A percentile compares a stretch with the other conserved stretches of the same genome.
phyloP scores from a whole-genome alignment of 2,329 filamentous ascomycete genomes.

The Paraphaeosphaeria minitans region DNA sequence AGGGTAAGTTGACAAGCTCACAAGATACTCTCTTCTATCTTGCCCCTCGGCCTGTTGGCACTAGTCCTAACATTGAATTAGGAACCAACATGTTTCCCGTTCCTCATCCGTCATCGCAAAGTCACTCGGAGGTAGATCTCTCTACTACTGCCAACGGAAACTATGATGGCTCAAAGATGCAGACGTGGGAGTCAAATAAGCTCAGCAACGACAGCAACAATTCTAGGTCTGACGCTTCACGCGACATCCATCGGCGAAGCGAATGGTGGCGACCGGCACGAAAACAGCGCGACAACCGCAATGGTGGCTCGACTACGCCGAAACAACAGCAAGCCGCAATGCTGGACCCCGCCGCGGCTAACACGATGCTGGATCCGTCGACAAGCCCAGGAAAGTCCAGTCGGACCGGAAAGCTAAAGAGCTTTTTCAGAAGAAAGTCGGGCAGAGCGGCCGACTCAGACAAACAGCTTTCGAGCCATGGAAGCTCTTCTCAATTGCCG shows the following conservation, averaged over 20 bases:
- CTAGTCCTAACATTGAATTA: constrained; percentile 25
- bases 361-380: constrained; percentile 26
- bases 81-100: constrained; percentile 38
- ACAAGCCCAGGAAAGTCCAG: constrained; percentile 35
- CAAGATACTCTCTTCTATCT: constrained; percentile 16
- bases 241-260: constrained; percentile 33
- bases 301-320: constrained; percentile 33
- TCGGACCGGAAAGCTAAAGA: constrained; percentile 42
- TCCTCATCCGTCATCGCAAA: constrained; percentile 37
- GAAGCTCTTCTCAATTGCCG: constrained; percentile 42
- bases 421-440: constrained; percentile 44
- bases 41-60: constrained; percentile 17
- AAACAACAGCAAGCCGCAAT: constrained; percentile 32
- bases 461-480: constrained; percentile 42
- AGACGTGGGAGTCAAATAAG: constrained; percentile 41
- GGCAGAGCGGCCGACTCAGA: constrained; percentile 35
- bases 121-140: constrained; percentile 43
- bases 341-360: constrained; percentile 30
- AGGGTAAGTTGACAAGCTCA: constrained; percentile 36
- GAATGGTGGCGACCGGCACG: constrained; percentile 46
- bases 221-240: constrained; percentile 36
- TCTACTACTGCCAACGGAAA: constrained; percentile 39
- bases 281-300: constrained; percentile 27
- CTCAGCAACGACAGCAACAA: constrained; percentile 36
- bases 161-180: constrained; percentile 37